Evolutionary conservation across 768 basidiomycete genomes (phyloP).

Genomic region (Phanerodontia chrysosporium): DNA sequence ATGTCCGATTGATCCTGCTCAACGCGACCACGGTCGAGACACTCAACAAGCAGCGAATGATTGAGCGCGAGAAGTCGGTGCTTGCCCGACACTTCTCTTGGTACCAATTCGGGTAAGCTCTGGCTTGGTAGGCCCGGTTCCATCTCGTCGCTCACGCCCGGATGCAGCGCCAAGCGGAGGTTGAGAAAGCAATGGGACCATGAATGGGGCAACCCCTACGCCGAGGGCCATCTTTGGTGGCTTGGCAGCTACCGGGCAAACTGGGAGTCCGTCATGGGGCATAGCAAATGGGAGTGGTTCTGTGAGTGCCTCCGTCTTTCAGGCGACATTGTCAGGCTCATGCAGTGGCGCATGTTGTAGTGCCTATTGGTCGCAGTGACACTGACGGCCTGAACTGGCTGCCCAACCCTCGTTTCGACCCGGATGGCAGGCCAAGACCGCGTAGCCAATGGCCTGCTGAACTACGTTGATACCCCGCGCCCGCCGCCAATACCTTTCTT

Average conservation of each 20-base stretch:
- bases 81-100: conserved; percentile 50
- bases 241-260: conserved; percentile 53
- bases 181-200: conserved; percentile 56
- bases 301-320: conserved; percentile 46
- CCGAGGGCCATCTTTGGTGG: conserved; percentile 89
- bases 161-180: conserved; percentile 44
- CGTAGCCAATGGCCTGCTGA: conserved; percentile 69
- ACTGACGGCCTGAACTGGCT: conserved; percentile 62
- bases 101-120: conserved; percentile 52
- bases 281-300: conserved; percentile 64
- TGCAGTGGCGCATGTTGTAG: conserved; percentile 20
- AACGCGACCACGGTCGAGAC: conserved; percentile 83
- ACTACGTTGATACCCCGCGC: conserved; percentile 41
- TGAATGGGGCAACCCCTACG: conserved; percentile 75
- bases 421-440: conserved; percentile 60
- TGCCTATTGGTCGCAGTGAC: conserved; percentile 47
- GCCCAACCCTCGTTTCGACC: conserved; percentile 70
- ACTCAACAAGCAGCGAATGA: conserved; percentile 52
- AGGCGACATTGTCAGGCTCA: not conserved
- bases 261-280: conserved; percentile 86
- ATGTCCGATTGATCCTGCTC: conserved; percentile 53
- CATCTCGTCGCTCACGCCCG: not conserved
- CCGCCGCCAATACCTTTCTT: not conserved
- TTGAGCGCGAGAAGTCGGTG: conserved; percentile 54
- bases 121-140: not conserved